These are phyloP conservation scores for Eutrema japonicum DNA, from an alignment of 345 rosid species.

Conservation along the genomic window DNA sequence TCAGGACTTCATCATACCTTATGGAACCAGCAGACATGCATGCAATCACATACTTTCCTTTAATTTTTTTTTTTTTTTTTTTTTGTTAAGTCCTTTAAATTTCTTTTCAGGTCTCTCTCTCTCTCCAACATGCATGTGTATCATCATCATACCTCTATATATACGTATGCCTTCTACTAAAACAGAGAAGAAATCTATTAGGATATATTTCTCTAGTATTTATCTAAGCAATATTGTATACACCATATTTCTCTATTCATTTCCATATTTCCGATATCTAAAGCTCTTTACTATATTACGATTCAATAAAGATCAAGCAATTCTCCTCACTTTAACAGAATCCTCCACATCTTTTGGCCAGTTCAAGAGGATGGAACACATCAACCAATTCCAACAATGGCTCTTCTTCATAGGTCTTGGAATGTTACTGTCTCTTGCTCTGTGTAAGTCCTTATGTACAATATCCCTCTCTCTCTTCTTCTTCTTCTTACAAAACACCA, in stretches of 20 bases:
- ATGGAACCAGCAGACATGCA: conserved; percentile 43
- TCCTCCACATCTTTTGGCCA: conserved; percentile 29
- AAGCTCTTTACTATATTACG: too few species aligned
- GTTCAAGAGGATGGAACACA: conserved; percentile 32
- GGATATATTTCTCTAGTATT: too few species aligned
- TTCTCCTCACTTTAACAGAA: too few species aligned
- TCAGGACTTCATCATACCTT: background rate
- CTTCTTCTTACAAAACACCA: background rate
- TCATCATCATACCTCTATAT: conserved; percentile 13
- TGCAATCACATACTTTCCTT: conserved; percentile 41
- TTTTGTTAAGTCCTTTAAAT: background rate
- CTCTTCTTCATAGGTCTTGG: conserved; percentile 37
- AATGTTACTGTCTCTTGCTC: conserved; percentile 33
- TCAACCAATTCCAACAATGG: conserved; percentile 31
- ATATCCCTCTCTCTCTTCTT: background rate
- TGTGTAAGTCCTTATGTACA: conserved; percentile 30
- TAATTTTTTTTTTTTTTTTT: background rate
- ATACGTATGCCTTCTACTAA: too few species aligned
- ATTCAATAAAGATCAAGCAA: too few species aligned
- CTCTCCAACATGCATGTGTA: conserved; percentile 30
- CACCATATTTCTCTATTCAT: too few species aligned
- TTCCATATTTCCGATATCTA: too few species aligned
- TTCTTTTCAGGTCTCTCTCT: conserved; percentile 17
- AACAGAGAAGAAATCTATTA: conserved; percentile 8
- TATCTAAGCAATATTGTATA: too few species aligned